Evolutionary conservation across 2,329 filamentous ascomycete species (phyloP), one percentile per base, ranked within the genome.

Genomic region (Aspergillus tanneri): DNA sequence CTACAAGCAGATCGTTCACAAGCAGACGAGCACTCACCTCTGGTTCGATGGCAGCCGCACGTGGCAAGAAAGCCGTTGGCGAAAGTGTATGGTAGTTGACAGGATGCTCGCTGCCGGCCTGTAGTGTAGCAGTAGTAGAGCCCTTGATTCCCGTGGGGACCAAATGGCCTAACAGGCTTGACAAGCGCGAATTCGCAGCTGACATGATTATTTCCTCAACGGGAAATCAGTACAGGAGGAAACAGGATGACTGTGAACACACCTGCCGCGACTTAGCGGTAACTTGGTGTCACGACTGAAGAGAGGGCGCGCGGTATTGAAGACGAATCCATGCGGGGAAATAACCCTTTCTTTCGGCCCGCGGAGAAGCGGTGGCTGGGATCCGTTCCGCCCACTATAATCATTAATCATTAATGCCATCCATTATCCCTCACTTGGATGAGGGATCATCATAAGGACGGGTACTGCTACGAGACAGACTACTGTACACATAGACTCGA

Each of bases 31-130:
- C 24, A 55, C 72, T 56, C 61, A 82, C 81, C 63, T 91, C 77
- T 5, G 92, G 92, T 71, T 96, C 92, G 62, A 97, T 93, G 37
- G 82, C 77, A 5, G 91, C 91, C 14, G 92, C 90, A 44, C 92
- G 85, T 56, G 88, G 87, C 18, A 95, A 76, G 67, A 96, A 96
- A 69, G 84, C 85, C 2, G 91, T 96, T 0, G 92, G 92, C 1
- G 89, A 91, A 23, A 97, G 82, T 12, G 86, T 83, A 70, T 74
- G 66, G 56, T 72, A 58, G 43, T 71, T 74, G 46, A 70, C 66
- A 43, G 64, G 69, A 39, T 66, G 65, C 46, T 67, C 58, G 35
- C 32, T 14, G 42, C 34, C 5, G 43, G 45, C n/a, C n/a, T n/a
- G n/a, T n/a, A n/a, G n/a, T n/a, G 47, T 34, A 11, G 43, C 25